Conservation (phyloP, 306 rosid species). For the Glycine tomentella region DNA sequence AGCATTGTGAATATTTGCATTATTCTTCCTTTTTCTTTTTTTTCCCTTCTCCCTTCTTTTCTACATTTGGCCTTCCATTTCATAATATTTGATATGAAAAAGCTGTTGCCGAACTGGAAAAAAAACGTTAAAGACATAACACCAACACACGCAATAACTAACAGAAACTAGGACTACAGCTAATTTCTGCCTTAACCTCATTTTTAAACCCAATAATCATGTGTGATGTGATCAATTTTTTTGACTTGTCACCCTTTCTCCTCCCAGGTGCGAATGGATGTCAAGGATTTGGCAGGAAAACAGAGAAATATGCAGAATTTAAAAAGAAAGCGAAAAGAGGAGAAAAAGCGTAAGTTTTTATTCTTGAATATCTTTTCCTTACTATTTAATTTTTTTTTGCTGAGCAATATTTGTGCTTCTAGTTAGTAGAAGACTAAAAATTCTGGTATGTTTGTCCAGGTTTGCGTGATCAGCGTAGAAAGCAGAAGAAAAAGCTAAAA, state of each 20-base stretch:
- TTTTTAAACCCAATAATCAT: not conserved
- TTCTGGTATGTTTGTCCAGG: constrained; percentile 54
- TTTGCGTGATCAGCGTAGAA: constrained; percentile 78
- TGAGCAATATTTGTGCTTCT: constrained; percentile 1
- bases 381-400: not conserved
- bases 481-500: constrained; percentile 61
- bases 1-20: not conserved
- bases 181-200: not conserved
- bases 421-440: not conserved
- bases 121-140: too few relatives aligned
- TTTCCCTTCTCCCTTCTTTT: not conserved
- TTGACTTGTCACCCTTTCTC: not conserved
- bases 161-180: too few relatives aligned
- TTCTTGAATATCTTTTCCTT: not conserved
- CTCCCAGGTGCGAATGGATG: constrained; percentile 76
- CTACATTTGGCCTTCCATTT: not conserved
- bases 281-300: constrained; percentile 59
- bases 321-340: constrained; percentile 79
- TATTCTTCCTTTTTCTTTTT: too few relatives aligned
- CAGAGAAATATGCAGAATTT: constrained; percentile 57
- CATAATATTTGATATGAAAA: not conserved
- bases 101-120: too few relatives aligned
- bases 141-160: too few relatives aligned
- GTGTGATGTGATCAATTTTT: not conserved
- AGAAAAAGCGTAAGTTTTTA: constrained; percentile 71